phyloP scores from a whole-genome alignment of 768 basidiomycete species.

The Termitomyces sp. region DNA sequence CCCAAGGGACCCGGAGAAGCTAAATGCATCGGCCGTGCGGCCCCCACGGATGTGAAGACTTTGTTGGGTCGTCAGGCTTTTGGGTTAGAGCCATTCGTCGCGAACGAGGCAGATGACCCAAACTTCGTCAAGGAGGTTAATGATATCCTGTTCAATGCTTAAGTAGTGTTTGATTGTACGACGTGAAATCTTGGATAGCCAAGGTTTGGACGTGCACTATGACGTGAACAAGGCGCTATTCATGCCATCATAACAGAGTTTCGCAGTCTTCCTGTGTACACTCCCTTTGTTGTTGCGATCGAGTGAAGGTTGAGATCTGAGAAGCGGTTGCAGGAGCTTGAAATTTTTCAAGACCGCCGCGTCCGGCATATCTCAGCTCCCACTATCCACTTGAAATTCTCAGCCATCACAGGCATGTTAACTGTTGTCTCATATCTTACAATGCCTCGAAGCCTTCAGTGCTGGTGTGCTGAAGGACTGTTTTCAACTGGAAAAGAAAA shows the following conservation, averaged over 20 bases:
- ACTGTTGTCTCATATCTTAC: neutral
- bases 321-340: neutral
- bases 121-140: slow-evolving; percentile 14
- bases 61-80: slow-evolving; percentile 31
- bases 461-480: no score
- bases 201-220: neutral
- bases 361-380: no score
- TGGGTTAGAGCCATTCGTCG: slow-evolving; percentile 29
- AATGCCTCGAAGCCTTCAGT: neutral
- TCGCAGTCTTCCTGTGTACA: no score
- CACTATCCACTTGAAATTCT: no score
- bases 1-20: slow-evolving; percentile 49
- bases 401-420: neutral
- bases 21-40: slow-evolving; percentile 31
- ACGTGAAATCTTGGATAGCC: neutral
- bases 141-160: slow-evolving; percentile 12
- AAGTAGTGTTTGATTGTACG: neutral
- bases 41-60: slow-evolving; percentile 23
- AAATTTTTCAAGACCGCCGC: neutral
- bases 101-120: neutral
- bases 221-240: no score
- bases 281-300: neutral
- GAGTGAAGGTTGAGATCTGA: neutral
- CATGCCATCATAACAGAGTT: no score
- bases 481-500: no score